phyloP scores from a whole-genome alignment of 208 protist genomes.

The Novymonas esmeraldas region DNA sequence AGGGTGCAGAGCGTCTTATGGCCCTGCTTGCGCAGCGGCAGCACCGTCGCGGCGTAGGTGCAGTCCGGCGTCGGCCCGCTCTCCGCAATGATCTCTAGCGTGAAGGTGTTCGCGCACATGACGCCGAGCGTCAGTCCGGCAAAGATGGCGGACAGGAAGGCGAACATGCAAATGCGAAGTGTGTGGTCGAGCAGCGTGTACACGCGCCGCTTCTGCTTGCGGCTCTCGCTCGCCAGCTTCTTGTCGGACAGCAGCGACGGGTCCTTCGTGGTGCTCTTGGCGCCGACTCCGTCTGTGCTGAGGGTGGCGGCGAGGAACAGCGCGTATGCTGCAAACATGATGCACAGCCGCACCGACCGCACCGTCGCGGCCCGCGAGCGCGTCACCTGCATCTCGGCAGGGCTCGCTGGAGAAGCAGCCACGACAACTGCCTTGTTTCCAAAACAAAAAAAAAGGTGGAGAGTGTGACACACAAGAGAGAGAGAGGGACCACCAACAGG shows the following conservation, averaged over 20 bases:
- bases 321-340: constrained; percentile 17
- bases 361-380: constrained; percentile 9
- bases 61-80: constrained; percentile 78
- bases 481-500: too few species aligned
- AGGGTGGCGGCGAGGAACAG: constrained; percentile 4
- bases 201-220: constrained; percentile 52
- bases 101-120: constrained; percentile 88
- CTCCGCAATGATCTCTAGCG: constrained; percentile 88
- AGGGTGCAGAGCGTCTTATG: constrained; percentile 89
- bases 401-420: neutral
- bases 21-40: constrained; percentile 76
- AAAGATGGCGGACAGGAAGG: constrained; percentile 87
- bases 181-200: constrained; percentile 71
- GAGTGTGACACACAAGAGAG: too few species aligned
- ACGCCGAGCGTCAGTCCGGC: constrained; percentile 90
- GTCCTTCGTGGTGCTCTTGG: neutral
- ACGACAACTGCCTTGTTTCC: too few species aligned
- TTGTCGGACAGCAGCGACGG: neutral
- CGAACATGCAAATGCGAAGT: constrained; percentile 51
- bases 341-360: constrained; percentile 14
- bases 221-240: constrained; percentile 27
- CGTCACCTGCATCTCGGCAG: neutral
- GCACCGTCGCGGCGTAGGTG: constrained; percentile 74
- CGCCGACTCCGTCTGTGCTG: constrained; percentile 2
- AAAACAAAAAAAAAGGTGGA: too few species aligned